Evolutionary conservation across 306 rosid genomes (phyloP), one percentile per base, ranked within the genome.

Genomic region (Vigna mungo): DNA sequence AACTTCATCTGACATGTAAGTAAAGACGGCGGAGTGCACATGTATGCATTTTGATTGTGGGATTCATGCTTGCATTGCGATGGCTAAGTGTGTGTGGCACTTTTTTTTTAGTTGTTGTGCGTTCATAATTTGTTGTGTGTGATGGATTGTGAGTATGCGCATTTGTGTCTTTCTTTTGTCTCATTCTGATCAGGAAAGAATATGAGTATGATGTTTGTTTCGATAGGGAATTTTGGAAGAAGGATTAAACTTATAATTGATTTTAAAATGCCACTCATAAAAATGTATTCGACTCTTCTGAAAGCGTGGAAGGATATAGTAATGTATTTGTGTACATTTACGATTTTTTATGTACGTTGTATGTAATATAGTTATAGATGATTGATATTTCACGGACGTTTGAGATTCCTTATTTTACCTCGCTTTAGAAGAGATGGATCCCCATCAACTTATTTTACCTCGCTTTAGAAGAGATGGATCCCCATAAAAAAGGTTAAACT

Each of bases 31-130:
- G 12, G 64, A 48, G 27, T 53, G 4, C 9, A 39, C 72, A 49
- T 36, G 47, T 18, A 5, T 58, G 67, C 43, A n/a, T 65, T 52
- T 75, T 75, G 43, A 49, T 69, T 43, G 54, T 27, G 76, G 72
- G 66, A 4, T 75, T 68, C 68, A 0, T 64, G 65, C 37, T 36
- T 64, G 30, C 54, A 7, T 15, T 77, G 64, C 36, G 17, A 43
- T 47, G 56, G 47, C 69, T 49, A 52, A 80, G 72, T 67, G 82
- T 71, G 32, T 66, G 14, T 41, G 44, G 15, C 60, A 11, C 37
- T 36, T 7, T 71, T 64, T 60, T 36, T 7, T 71, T 71, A 10
- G 60, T 76, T 58, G 16, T 46, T 36, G 11, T 48, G 4, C 41
- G 32, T 55, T 46, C 20, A n/a, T 43, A 36, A 44, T 36, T 61